Percentiles rank a stretch among this genome's conserved stretches.
These are phyloP conservation scores for Ogataea minuta DNA, from an alignment of 805 yeast genomes.

Conservation along the genomic window DNA sequence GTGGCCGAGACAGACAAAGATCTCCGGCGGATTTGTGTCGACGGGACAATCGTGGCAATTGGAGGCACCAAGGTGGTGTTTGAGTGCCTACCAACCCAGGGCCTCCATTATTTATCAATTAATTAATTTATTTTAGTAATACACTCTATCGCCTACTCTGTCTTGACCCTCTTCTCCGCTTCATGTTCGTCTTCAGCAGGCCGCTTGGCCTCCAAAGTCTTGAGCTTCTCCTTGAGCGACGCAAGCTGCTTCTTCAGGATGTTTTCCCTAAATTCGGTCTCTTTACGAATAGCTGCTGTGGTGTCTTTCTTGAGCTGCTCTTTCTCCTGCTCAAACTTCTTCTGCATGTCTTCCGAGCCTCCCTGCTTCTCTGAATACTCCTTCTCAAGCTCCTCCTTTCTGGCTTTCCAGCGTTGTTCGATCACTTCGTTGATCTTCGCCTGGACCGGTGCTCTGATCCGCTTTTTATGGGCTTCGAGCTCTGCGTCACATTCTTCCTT, in stretches of 20 bases:
- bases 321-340: constrained; percentile 28
- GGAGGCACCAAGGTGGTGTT: constrained; percentile 12
- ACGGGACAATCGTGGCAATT: constrained; percentile 50
- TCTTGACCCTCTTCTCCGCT: constrained; percentile 24
- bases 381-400: constrained; percentile 36
- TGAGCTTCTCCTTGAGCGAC: constrained; percentile 42
- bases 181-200: constrained; percentile 17
- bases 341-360: constrained; percentile 17
- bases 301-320: constrained; percentile 44
- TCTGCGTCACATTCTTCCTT: constrained; percentile 33
- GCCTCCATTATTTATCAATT: constrained; percentile 4
- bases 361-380: constrained; percentile 18
- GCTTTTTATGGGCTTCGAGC: constrained; percentile 32
- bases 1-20: constrained; percentile 31
- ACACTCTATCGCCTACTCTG: constrained; percentile 11
- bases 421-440: constrained; percentile 37
- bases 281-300: constrained; percentile 51
- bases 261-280: constrained; percentile 55
- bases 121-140: neutral
- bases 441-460: constrained; percentile 39
- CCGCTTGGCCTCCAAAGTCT: constrained; percentile 26
- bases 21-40: constrained; percentile 60
- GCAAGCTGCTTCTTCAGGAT: constrained; percentile 55
- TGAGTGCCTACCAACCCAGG: neutral
- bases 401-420: constrained; percentile 34